phyloP scores from a whole-genome alignment of 371 early-diverging fungal genomes.

The Mucor sp. region DNA sequence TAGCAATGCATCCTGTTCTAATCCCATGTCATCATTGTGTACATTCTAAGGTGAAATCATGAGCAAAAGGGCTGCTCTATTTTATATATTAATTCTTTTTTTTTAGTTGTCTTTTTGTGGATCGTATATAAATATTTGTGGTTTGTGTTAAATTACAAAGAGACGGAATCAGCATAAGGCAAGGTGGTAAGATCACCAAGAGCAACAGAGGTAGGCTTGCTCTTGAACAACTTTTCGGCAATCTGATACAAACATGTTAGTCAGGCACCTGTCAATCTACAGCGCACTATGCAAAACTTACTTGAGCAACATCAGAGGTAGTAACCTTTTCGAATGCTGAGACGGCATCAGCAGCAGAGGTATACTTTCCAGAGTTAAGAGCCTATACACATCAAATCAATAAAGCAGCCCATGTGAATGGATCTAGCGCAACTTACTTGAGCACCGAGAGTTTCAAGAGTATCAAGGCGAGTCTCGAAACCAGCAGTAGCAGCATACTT shows the following conservation, averaged over 20 bases:
- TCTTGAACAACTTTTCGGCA: slow-evolving; percentile 67
- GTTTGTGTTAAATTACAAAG: slow-evolving; percentile 40
- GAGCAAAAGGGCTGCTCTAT: not conserved
- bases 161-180: slow-evolving; percentile 86
- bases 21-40: not conserved
- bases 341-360: slow-evolving; percentile 51
- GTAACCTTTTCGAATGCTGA: slow-evolving; percentile 64
- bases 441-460: slow-evolving; percentile 48
- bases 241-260: slow-evolving; percentile 32
- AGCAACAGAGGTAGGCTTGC: slow-evolving; percentile 83
- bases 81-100: slow-evolving; percentile 2
- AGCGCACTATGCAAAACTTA: slow-evolving; percentile 23
- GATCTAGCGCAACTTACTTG: slow-evolving; percentile 36
- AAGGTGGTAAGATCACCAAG: slow-evolving; percentile 77
- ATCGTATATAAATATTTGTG: slow-evolving; percentile 12
- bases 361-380: slow-evolving; percentile 48
- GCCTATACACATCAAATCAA: slow-evolving; percentile 35
- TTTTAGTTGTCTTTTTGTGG: slow-evolving; percentile 2
- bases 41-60: not conserved
- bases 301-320: slow-evolving; percentile 65
- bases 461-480: slow-evolving; percentile 64
- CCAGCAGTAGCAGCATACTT: slow-evolving; percentile 75
- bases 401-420: not conserved
- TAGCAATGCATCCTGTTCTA: not conserved
- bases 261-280: not conserved